These are phyloP conservation scores for Gloeostereum incarnatum DNA, from an alignment of 768 basidiomycete genomes.

Conservation along the genomic window DNA sequence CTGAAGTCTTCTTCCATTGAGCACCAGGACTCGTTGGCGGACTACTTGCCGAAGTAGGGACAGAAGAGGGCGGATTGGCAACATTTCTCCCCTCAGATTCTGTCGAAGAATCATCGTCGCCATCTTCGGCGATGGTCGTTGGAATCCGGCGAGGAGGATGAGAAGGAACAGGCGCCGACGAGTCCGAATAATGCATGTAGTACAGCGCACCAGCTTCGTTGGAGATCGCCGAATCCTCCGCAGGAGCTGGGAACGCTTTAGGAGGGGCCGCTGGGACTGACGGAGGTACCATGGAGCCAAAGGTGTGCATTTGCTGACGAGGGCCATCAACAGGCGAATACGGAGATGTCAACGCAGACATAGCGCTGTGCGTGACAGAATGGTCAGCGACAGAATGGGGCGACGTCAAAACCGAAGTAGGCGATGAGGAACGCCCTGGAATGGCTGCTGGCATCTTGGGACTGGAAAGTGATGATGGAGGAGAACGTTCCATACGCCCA, in stretches of 20 bases:
- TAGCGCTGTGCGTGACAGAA: conserved; percentile 5
- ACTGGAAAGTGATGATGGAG: too few relatives aligned
- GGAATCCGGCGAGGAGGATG: conserved; percentile 26
- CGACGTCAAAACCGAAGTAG: conserved; percentile 23
- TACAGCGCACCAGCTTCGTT: conserved; percentile 58
- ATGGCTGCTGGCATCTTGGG: not conserved
- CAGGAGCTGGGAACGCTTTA: not conserved
- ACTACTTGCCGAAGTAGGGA: too few relatives aligned
- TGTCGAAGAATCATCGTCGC: conserved; percentile 24
- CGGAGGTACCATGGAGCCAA: not conserved
- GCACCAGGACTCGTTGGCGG: too few relatives aligned
- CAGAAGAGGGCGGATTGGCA: conserved; percentile 3
- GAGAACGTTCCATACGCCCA: not conserved
- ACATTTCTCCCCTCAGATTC: conserved; percentile 6
- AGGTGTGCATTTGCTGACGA: not conserved
- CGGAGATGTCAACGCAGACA: conserved; percentile 25
- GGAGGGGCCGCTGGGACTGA: conserved; percentile 1
- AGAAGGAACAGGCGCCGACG: conserved; percentile 6
- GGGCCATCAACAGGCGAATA: conserved; percentile 18
- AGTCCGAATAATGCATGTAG: conserved; percentile 48
- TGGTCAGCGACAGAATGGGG: conserved; percentile 15
- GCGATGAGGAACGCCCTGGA: conserved; percentile 8
- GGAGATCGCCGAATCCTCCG: conserved; percentile 19
- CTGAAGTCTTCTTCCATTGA: not conserved
- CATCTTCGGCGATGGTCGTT: conserved; percentile 33